A percentile compares a stretch with the other conserved stretches of the same genome.
Evolutionary conservation across 805 yeast genomes (phyloP).

Genomic region (Suhomyces sp.): DNA sequence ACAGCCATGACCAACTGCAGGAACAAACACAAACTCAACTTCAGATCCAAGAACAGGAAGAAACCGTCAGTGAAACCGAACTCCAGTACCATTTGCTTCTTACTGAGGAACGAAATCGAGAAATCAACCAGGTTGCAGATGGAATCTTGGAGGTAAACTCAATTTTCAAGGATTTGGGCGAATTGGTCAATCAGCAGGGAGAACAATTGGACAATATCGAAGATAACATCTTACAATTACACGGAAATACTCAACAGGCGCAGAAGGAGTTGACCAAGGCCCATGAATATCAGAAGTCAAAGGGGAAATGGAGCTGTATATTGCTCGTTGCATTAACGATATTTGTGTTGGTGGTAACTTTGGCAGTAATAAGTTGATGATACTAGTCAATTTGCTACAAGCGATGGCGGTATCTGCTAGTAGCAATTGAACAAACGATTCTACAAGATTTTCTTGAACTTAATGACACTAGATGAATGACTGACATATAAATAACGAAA

Average conservation of each 20-base stretch:
- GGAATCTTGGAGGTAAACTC: constrained; percentile 85
- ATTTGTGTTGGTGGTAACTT: constrained; percentile 55
- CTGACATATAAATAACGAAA: no score
- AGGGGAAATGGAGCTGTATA: constrained; percentile 73
- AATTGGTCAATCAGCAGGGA: constrained; percentile 81
- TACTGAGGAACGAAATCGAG: constrained; percentile 71
- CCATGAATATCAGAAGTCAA: constrained; percentile 66
- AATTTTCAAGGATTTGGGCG: constrained; percentile 78
- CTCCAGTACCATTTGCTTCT: constrained; percentile 62
- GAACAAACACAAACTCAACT: constrained; percentile 30
- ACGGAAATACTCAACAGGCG: constrained; percentile 67
- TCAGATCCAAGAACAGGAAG: constrained; percentile 35
- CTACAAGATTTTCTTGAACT: no score
- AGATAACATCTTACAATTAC: constrained; percentile 65
- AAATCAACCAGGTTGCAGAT: constrained; percentile 66
- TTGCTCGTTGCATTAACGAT: constrained; percentile 58
- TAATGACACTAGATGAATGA: no score
- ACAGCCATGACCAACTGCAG: constrained; percentile 22
- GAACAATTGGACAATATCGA: constrained; percentile 81
- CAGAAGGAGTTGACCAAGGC: constrained; percentile 70
- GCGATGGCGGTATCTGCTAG: no score
- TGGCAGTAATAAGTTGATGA: constrained; percentile 49
- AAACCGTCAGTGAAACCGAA: constrained; percentile 45
- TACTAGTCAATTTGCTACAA: no score
- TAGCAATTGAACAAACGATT: no score